Base-by-base conservation (phyloP, 2,329 filamentous ascomycete genomes). In the Colletotrichum musae region DNA sequence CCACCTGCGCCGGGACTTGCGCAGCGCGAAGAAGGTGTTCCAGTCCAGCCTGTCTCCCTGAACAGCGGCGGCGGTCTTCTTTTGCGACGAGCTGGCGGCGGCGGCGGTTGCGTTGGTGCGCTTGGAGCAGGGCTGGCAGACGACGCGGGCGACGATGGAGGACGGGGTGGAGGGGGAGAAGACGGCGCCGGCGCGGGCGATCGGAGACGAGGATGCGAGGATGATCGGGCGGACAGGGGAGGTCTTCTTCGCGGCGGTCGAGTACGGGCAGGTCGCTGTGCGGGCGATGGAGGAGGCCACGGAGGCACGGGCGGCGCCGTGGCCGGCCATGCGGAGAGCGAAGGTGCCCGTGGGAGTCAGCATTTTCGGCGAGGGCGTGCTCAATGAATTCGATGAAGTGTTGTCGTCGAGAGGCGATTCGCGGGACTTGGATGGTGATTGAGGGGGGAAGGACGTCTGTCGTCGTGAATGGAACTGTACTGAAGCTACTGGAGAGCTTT, bases 11-110 rank as follows among this genome's bases (percentile, higher is more conserved):
- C 95, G 93, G 70, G 91, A 92, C 75, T 94, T 93, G 77, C 95
- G 94, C 70, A 98, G 91, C 78, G 90, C 89, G 86, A 98, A 97
- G 86, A 97, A 98, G 60, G 90, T 91, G 84, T 98, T 92, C 95
- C 95, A 98, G 82, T 94, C 89, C 50, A 95, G 88, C n/a, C 80
- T 77, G 43, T 74, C 58, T 59, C 62, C 61, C 63, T 64, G 52
- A 18, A 58, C 66, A 7, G 70, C 26, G 47, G 70, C 60, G 73
- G 74, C 18, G 21, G 75, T 12, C 45, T 56, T 50, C 58, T 36
- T 54, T 66, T 66, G 66, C 56, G 61, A 69, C 57, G 61, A 64
- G 48, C 68, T 54, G 57, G 54, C 57, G 45, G 54, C 54, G 50
- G 65, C 48, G 41, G 58, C 56, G 32, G 62, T 68, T 26, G 71